Evolutionary conservation across 495 filamentous ascomycete genomes (phyloP), one percentile per base, ranked within the genome.

Genomic region (Neurospora africana): DNA sequence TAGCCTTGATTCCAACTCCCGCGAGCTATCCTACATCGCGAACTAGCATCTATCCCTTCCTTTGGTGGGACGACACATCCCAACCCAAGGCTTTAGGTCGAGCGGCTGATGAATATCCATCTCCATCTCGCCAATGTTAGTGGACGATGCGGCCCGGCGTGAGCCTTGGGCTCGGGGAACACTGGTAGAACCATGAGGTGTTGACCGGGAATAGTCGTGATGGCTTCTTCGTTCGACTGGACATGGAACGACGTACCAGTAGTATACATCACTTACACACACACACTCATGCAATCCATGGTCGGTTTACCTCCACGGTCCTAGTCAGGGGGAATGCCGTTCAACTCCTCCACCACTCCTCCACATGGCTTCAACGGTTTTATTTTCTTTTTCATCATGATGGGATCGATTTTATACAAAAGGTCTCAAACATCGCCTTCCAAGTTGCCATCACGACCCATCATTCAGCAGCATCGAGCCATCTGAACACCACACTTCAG

Each of bases 351-450:
- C 69, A 53, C 53, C 41, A 58, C 30, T 53, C 41, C 43, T 40
- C 68, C 33, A 37, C 68, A 69, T 69, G 41, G 35, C 72, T 41
- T 71, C 75, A 73, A 77, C 73, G 71, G 72, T 69, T 39, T 70
- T 68, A 19, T 19, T 71, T 44, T 58, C 37, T 65, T 58, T 33
- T 71, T 58, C 27, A 58, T 35, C 5, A 43, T 53, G 69, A 36
- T 38, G 43, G 37, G 23, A 40, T 65, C 10, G 10, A 17, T n/a
- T 74, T 74, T 78, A 68, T 81, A 81, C 79, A 81, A 76, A 81
- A 77, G 75, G 70, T 77, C 43, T 70, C 69, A 58, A 68, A 72
- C 70, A 58, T 68, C 73, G 71, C 73, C 72, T 69, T 72, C 69
- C 69, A 35, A 36, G 39, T 69, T 71, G 44, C 71, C 73, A 72